Conservation (phyloP, 2,329 filamentous ascomycete species). For the Fusarium sp. region DNA sequence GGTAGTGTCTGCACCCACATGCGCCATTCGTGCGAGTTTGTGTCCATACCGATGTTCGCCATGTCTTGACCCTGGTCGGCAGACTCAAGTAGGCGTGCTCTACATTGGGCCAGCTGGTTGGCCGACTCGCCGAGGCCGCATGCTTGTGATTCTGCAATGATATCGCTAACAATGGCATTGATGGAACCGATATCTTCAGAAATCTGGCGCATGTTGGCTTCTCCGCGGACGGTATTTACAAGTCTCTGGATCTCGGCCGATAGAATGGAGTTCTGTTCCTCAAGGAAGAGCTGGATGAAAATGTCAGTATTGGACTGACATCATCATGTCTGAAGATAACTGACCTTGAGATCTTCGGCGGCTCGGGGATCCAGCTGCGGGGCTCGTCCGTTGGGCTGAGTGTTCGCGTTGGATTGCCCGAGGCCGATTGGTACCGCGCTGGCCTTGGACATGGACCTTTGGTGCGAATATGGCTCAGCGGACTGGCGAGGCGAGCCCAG, state of each 20-base stretch:
- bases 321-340: neutral
- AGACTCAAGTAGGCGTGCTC: conserved; percentile 72
- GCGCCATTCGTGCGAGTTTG: conserved; percentile 67
- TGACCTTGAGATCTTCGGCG: conserved; percentile 63
- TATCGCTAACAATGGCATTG: conserved; percentile 74
- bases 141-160: conserved; percentile 73
- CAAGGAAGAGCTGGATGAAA: conserved; percentile 74
- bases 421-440: conserved; percentile 54
- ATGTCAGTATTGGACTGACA: conserved; percentile 9
- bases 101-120: conserved; percentile 69
- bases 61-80: conserved; percentile 70
- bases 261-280: conserved; percentile 82
- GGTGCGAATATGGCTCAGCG: conserved; percentile 54
- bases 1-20: conserved; percentile 78
- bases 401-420: conserved; percentile 51
- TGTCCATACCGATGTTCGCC: conserved; percentile 59
- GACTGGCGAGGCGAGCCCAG: conserved; percentile 75
- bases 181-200: conserved; percentile 78
- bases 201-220: conserved; percentile 72
- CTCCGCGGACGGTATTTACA: conserved; percentile 75
- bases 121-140: conserved; percentile 65
- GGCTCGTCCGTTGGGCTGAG: conserved; percentile 54
- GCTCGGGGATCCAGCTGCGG: conserved; percentile 54
- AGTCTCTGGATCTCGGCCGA: conserved; percentile 86
- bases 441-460: conserved; percentile 42